These are phyloP conservation scores for Medakamo hakoo DNA, from an alignment of 139 green algal genomes.

Conservation along the genomic window DNA sequence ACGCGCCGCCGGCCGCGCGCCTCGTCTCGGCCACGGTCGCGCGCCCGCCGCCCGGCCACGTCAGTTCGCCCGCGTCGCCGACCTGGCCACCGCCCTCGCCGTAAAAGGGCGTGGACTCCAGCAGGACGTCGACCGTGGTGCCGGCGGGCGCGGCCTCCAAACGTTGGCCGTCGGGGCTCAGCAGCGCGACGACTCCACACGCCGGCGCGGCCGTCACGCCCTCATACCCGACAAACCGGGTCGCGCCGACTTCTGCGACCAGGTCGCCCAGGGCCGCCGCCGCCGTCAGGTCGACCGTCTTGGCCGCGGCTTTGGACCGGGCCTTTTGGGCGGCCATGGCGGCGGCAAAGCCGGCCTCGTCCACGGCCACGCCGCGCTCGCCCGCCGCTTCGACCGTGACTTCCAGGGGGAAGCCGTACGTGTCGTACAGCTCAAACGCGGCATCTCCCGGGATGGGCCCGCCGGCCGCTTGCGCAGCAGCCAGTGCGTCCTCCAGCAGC, in stretches of 20 bases:
- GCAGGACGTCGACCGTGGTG: conserved; percentile 41
- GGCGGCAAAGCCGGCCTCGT: conserved; percentile 38
- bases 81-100: conserved; percentile 73
- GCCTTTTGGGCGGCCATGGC: conserved; percentile 48
- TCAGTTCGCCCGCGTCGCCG: conserved; percentile 39
- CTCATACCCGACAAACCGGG: conserved; percentile 50
- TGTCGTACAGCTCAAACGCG: conserved; percentile 79
- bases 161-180: conserved; percentile 23
- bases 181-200: conserved; percentile 37
- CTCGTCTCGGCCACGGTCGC: conserved; percentile 33
- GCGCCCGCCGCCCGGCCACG: neutral
- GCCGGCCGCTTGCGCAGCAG: neutral
- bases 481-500: conserved; percentile 49
- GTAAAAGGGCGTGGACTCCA: conserved; percentile 75
- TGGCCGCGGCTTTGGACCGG: conserved; percentile 16
- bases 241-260: conserved; percentile 19
- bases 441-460: conserved; percentile 35
- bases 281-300: conserved; percentile 46
- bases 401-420: conserved; percentile 76
- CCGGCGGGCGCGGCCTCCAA: conserved; percentile 26
- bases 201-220: conserved; percentile 1
- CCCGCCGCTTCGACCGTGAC: conserved; percentile 38
- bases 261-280: conserved; percentile 21
- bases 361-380: conserved; percentile 15
- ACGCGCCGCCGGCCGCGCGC: conserved; percentile 48